A percentile compares a stretch with the other conserved stretches of the same genome.
Conservation (phyloP, 495 filamentous ascomycete genomes). For the Lophiostoma macrostomum region DNA sequence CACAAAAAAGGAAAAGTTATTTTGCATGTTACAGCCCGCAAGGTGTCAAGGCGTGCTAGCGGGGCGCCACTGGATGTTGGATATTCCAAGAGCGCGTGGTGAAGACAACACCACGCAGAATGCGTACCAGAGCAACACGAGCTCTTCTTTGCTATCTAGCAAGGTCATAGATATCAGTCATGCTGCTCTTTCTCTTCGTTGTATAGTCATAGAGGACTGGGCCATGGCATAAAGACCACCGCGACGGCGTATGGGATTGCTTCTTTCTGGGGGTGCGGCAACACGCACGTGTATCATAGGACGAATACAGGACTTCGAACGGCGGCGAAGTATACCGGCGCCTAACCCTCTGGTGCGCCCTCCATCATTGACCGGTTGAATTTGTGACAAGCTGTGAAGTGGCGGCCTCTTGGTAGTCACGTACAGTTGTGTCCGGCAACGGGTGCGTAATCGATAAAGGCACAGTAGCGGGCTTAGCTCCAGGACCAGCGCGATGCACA, state of each 20-base stretch:
- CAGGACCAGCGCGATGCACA: neutral
- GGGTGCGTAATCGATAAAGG: conserved; percentile 29
- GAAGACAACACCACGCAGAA: too few species aligned
- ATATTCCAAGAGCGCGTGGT: too few species aligned
- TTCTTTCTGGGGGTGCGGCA: neutral
- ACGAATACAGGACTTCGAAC: neutral
- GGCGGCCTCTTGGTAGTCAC: too few species aligned
- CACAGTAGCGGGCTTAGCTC: neutral
- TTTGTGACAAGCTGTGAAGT: too few species aligned
- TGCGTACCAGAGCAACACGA: conserved; percentile 18
- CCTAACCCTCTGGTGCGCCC: neutral
- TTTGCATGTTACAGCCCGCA: too few species aligned
- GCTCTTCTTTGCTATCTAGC: conserved; percentile 9
- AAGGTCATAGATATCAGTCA: conserved; percentile 3
- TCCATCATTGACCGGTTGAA: too few species aligned
- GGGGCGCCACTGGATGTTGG: too few species aligned
- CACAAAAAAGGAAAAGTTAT: too few species aligned
- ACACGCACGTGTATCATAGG: conserved; percentile 25
- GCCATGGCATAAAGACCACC: conserved; percentile 19
- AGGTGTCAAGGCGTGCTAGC: too few species aligned
- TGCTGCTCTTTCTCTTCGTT: conserved; percentile 12
- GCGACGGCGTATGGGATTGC: conserved; percentile 19
- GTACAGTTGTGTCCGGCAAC: neutral
- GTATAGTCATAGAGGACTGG: conserved; percentile 31
- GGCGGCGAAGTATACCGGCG: neutral